Base-by-base conservation (phyloP, 805 yeast species). In the Saccharomyces mikatae region DNA sequence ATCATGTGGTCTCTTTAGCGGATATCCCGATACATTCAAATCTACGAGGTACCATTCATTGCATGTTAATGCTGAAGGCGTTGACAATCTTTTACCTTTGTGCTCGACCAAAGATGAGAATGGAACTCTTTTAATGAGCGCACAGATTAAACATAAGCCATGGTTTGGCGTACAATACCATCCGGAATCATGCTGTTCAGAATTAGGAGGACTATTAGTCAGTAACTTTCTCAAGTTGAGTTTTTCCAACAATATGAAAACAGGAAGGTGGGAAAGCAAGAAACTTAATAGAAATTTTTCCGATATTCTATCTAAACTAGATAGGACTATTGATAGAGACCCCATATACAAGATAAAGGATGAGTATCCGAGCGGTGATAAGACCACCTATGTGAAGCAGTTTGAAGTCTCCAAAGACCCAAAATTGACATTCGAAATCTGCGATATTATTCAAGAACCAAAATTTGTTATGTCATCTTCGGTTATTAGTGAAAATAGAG, bases 81-180 rank as follows among this genome's bases (percentile, higher is more conserved):
- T 56, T 5, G 61, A 71, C 17, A 47, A 60, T 1, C 70, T 87
- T 6, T 63, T 74, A 1, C 86, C 91, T 0, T 71, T 89, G 53
- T 95, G 94, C 0, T 71, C 72, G 57, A 80, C 91, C 41, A 41
- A 58, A n/a, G 80, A 76, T 51, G 75, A 66, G 14, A 66, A 73
- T 36, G 74, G 74, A 3, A 63, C 64, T 44, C 71, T 86, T 4
- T 66, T 89, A 30, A 94, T 94, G 99, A 96, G 96, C 0, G 94
- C 79, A 0, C 78, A 73, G 63, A 91, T 88, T 63, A 60, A 50
- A 0, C 21, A 41, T 0, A 70, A 72, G 22, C 97, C 97, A 0
- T 87, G 86, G 73, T 92, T 76, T 67, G 99, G 96, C 0, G 97
- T 94, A 2, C 99, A 94, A 64, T 95, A 91, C 64, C 99, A 94